Percentiles rank a stretch among this genome's conserved stretches.
Conservation (phyloP, 805 yeast species). For the Hanseniaspora hatyaiensis region DNA sequence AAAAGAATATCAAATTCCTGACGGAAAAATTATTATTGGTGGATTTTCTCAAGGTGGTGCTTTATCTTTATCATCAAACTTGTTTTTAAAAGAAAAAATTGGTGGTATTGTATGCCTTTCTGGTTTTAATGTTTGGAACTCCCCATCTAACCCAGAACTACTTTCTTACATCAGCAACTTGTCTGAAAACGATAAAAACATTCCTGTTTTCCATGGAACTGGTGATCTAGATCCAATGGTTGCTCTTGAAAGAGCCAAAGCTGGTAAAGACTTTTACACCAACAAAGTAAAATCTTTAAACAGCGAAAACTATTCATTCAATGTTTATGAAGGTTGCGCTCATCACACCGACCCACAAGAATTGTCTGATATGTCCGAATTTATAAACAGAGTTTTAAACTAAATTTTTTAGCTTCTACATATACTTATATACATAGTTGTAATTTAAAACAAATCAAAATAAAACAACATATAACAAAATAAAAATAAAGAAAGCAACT, state of each 20-base stretch:
- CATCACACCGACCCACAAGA: slow-evolving; percentile 65
- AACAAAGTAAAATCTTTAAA: slow-evolving; percentile 23
- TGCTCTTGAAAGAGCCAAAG: slow-evolving; percentile 23
- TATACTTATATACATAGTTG: no score
- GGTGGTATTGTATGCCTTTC: slow-evolving; percentile 73
- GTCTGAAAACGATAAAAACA: slow-evolving; percentile 38
- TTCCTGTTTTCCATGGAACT: slow-evolving; percentile 82
- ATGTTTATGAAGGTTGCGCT: slow-evolving; percentile 48
- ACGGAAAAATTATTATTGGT: slow-evolving; percentile 70
- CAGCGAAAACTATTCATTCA: slow-evolving; percentile 34
- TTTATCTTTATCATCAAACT: slow-evolving; percentile 49
- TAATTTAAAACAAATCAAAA: no score
- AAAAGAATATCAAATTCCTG: slow-evolving; percentile 38
- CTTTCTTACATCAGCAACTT: slow-evolving; percentile 22
- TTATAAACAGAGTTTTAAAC: slow-evolving; percentile 30
- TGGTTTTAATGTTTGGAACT: slow-evolving; percentile 48
- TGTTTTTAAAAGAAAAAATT: slow-evolving; percentile 45
- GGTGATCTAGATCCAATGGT: slow-evolving; percentile 71
- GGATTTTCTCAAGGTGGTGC: slow-evolving; percentile 96
- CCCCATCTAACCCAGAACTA: slow-evolving; percentile 16
- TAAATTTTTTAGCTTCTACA: no score
- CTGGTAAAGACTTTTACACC: slow-evolving; percentile 38
- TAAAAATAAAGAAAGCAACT: background rate
- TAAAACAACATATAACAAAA: background rate
- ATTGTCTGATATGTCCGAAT: slow-evolving; percentile 40